phyloP scores from a whole-genome alignment of 306 rosid genomes.

The Quillaja saponaria region DNA sequence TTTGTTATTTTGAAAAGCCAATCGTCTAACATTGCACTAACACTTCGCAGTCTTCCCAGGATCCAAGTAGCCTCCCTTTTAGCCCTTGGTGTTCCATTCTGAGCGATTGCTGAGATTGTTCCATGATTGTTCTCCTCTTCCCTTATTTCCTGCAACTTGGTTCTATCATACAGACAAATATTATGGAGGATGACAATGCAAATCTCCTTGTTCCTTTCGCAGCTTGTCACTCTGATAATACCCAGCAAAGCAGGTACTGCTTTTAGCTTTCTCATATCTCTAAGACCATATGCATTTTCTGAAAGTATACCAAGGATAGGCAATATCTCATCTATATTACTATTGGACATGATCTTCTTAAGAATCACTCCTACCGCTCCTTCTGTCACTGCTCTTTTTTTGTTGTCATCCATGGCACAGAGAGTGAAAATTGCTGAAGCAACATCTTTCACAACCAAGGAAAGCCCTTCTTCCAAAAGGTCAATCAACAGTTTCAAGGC shows the following conservation, averaged over 20 bases:
- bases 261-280: conserved; percentile 76
- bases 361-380: conserved; percentile 70
- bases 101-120: conserved; percentile 71
- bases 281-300: conserved; percentile 65
- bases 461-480: conserved; percentile 82
- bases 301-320: conserved; percentile 79
- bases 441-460: conserved; percentile 73
- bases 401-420: conserved; percentile 78
- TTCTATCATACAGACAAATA: conserved; percentile 62
- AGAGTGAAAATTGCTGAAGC: conserved; percentile 81
- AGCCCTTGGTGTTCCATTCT: conserved; percentile 89
- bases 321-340: conserved; percentile 64
- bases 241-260: conserved; percentile 66
- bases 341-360: conserved; percentile 51
- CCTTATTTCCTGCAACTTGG: conserved; percentile 74
- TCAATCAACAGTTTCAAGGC: conserved; percentile 69
- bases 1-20: too few species aligned
- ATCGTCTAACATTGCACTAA: too few species aligned
- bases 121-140: conserved; percentile 70
- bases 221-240: conserved; percentile 57
- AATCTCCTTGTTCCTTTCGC: conserved; percentile 82
- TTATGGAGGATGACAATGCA: conserved; percentile 71
- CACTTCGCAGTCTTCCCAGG: conserved; percentile 89
- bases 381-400: conserved; percentile 65
- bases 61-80: conserved; percentile 84